Evolutionary conservation across 495 filamentous ascomycete species (phyloP), one percentile per base, ranked within the genome.

Genomic region (Aspergillus hancockii): DNA sequence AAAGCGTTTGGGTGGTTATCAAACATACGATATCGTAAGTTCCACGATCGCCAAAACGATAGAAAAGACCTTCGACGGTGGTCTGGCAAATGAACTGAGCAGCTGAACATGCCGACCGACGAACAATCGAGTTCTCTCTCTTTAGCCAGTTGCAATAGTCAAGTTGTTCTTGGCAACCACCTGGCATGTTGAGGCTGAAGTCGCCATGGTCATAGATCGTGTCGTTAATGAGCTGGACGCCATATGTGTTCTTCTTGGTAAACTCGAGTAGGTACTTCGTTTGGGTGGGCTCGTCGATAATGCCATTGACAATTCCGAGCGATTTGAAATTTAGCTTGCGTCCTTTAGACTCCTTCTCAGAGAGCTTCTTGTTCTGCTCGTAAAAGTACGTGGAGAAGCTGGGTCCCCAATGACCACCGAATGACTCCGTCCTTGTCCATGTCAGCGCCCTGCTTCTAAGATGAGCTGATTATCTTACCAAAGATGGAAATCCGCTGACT

Each of bases 231-330:
- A 74, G 31, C 50, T 84, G 68, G 49, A 92, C 83, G n/a, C 86
- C 85, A 63, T 91, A 93, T 5, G 87, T 87, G 68, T 93, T 94
- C 67, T 87, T 82, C 25, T 82, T 72, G 8, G 87, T 86, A 69
- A 90, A 88, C 22, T 82, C 75, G 0, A 87, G 82, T 62, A 91
- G 93, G 63, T 78, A 81, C 2, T 80, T 78, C 12, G 78, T 58
- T 40, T 93, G 89, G 28, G 86, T 83, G 3, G 82, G 63, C 52
- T 84, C 82, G 68, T 94, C 90, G 59, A 93, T 83, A 66, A 90
- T 91, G 18, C 89, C 90, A 65, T 93, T 92, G 30, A 90, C 73
- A 13, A 81, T 78, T 18, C 75, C 68, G 0, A 81, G 63, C 0
- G 79, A 78, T 45, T 80, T 74, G 51, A 81, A 76, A 12, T 79